phyloP scores from a whole-genome alignment of 1,139 yeast genomes.

The Hyphopichia buzzinii region DNA sequence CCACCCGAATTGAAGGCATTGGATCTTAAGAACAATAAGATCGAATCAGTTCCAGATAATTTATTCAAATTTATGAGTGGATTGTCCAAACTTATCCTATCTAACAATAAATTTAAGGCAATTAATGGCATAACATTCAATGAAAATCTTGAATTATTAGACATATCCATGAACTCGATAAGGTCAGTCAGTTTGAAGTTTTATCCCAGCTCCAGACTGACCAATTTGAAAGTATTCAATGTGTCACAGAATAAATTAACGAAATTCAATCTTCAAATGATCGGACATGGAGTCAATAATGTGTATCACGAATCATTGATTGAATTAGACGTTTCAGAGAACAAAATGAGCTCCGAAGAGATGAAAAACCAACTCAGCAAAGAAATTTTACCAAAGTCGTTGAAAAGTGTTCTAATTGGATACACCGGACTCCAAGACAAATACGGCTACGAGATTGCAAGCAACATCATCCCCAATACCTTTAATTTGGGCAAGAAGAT shows the following conservation, averaged over 20 bases:
- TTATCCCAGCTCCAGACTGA: neutral
- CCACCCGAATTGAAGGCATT: constrained; percentile 12
- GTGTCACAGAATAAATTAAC: constrained; percentile 17
- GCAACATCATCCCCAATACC: constrained; percentile 13
- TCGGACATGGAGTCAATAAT: constrained; percentile 13
- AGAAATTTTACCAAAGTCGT: constrained; percentile 11
- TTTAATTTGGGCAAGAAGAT: constrained; percentile 18
- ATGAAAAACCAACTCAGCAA: constrained; percentile 3
- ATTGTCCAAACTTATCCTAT: constrained; percentile 12
- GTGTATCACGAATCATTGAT: constrained; percentile 14
- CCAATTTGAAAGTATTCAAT: constrained; percentile 15
- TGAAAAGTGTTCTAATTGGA: constrained; percentile 17
- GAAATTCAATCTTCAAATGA: constrained; percentile 9
- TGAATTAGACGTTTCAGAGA: constrained; percentile 22
- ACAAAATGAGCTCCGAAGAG: constrained; percentile 6
- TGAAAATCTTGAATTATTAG: constrained; percentile 11
- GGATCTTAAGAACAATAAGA: constrained; percentile 10
- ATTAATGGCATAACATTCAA: constrained; percentile 7
- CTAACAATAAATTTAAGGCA: constrained; percentile 12
- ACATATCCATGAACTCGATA: constrained; percentile 17
- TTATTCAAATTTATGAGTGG: constrained; percentile 8
- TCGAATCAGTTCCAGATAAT: constrained; percentile 6
- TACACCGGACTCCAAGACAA: constrained; percentile 18
- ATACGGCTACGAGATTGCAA: constrained; percentile 23
- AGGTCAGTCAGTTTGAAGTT: constrained; percentile 9